Percentiles rank a stretch among this genome's conserved stretches.
Conservation (phyloP, 345 rosid genomes). For the Clausena lansium region DNA sequence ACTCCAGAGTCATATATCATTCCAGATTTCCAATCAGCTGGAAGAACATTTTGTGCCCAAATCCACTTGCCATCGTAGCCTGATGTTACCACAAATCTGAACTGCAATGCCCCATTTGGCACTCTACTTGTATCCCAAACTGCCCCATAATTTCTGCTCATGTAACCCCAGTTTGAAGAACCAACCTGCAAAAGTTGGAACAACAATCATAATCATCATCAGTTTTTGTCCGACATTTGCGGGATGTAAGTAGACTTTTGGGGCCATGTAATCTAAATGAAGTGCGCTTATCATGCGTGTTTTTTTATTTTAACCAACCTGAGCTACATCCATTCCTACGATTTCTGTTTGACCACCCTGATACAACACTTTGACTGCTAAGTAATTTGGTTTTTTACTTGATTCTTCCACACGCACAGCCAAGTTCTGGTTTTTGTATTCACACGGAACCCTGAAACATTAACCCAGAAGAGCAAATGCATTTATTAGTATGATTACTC, state of each 20-base stretch:
- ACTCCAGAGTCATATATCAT: conserved; percentile 63
- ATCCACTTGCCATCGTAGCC: conserved; percentile 88
- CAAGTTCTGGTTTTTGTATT: conserved; percentile 60
- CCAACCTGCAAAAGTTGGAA: conserved; percentile 38
- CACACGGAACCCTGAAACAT: conserved; percentile 73
- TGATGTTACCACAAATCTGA: conserved; percentile 66
- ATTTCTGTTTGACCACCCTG: conserved; percentile 97
- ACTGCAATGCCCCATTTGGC: conserved; percentile 72
- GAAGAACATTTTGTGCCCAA: conserved; percentile 73
- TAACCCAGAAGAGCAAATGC: not conserved
- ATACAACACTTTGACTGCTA: conserved; percentile 67
- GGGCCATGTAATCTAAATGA: not conserved
- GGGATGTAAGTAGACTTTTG: not conserved
- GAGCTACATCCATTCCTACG: conserved; percentile 72
- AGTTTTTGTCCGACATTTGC: not conserved
- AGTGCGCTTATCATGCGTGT: not conserved
- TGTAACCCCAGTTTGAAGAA: conserved; percentile 63
- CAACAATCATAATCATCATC: not conserved
- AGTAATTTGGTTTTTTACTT: conserved; percentile 64
- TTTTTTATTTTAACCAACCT: conserved; percentile 24
- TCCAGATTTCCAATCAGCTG: conserved; percentile 67
- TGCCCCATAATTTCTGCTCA: conserved; percentile 74
- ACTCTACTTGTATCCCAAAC: conserved; percentile 72
- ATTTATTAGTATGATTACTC: not conserved
- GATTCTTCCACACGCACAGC: conserved; percentile 90